Conservation (phyloP, 129 eudicot species). For the Ambrosia trifida region DNA sequence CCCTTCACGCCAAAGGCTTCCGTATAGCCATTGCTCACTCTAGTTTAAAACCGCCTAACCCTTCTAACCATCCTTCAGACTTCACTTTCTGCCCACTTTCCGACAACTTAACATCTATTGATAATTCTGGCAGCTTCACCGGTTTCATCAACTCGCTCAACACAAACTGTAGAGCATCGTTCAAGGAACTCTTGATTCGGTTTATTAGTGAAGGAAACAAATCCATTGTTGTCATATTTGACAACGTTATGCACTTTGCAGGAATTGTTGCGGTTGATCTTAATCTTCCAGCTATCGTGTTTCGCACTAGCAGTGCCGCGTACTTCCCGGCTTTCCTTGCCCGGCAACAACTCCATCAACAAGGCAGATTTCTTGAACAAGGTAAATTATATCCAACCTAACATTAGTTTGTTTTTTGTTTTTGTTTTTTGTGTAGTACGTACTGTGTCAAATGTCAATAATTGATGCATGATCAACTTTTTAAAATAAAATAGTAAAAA, state of each 20-base stretch:
- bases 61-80: constrained; percentile 42
- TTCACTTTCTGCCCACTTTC: constrained; percentile 46
- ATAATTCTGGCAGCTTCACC: not conserved
- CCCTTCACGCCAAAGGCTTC: constrained; percentile 46
- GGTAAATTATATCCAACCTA: constrained; percentile 20
- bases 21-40: constrained; percentile 47
- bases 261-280: constrained; percentile 40
- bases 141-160: constrained; percentile 26
- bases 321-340: constrained; percentile 25
- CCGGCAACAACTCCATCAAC: constrained; percentile 29
- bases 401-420: not conserved
- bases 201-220: constrained; percentile 30
- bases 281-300: constrained; percentile 35
- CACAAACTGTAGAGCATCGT: constrained; percentile 29
- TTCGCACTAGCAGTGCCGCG: constrained; percentile 34
- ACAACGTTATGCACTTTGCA: constrained; percentile 43
- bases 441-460: too few species aligned
- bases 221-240: constrained; percentile 43
- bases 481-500: too few species aligned
- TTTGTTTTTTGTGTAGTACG: not conserved
- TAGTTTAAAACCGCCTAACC: constrained; percentile 42
- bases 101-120: constrained; percentile 24
- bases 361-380: constrained; percentile 30
- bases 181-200: constrained; percentile 36
- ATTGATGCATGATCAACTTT: too few species aligned